Evolutionary conservation across 768 basidiomycete species (phyloP).

Genomic region (Agrocybe praecox): DNA sequence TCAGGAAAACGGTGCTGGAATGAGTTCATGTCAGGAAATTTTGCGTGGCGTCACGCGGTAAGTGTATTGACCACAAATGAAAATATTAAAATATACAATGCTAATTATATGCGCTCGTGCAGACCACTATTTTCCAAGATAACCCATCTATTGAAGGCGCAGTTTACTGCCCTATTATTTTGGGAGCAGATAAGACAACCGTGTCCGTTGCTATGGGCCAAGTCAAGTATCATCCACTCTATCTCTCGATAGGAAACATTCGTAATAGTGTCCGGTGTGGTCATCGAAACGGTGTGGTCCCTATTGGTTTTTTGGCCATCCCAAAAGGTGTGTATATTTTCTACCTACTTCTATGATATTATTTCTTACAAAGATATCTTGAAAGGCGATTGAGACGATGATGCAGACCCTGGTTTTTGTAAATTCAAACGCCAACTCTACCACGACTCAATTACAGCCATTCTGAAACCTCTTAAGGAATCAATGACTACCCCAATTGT

Average conservation of each 20-base stretch:
- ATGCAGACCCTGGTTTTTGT: slow-evolving; percentile 18
- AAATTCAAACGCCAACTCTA: slow-evolving; percentile 31
- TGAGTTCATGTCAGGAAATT: slow-evolving; percentile 38
- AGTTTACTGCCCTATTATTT: no score
- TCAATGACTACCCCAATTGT: slow-evolving; percentile 29
- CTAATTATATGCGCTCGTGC: no score
- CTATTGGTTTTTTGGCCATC: slow-evolving; percentile 28
- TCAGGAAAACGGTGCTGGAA: slow-evolving; percentile 16
- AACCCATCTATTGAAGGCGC: slow-evolving; percentile 1
- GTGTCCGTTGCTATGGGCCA: slow-evolving; percentile 3
- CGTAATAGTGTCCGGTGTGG: not conserved
- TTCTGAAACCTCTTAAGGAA: slow-evolving; percentile 21
- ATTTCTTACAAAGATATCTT: not conserved
- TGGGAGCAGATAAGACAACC: slow-evolving; percentile 9
- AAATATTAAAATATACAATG: no score
- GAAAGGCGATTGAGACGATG: slow-evolving; percentile 12
- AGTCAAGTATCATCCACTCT: not conserved
- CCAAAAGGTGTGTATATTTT: no score
- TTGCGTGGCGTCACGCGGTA: slow-evolving; percentile 36
- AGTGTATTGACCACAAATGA: slow-evolving; percentile 7
- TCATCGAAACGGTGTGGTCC: slow-evolving; percentile 16
- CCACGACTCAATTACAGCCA: slow-evolving; percentile 27
- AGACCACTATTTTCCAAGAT: slow-evolving; percentile 28
- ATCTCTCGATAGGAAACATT: not conserved
- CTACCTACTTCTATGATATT: not conserved